A percentile compares a stretch with the other conserved stretches of the same genome.
These are phyloP conservation scores for Populus tomentosa DNA, from an alignment of 441 rosid genomes.

Conservation along the genomic window DNA sequence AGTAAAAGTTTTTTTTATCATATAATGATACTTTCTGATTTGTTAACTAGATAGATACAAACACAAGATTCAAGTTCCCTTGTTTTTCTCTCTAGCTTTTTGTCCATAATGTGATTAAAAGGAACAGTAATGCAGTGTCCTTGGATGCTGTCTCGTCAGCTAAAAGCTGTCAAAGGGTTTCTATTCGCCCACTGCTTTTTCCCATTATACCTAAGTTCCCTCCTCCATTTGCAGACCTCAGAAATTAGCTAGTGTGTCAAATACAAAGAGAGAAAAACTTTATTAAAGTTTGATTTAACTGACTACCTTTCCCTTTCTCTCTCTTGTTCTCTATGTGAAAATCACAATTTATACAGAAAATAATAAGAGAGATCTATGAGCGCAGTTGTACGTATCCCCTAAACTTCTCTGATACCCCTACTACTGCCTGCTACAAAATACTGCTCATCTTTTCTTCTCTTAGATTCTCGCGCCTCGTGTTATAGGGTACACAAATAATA, in stretches of 20 bases:
- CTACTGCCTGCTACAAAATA: conserved; percentile 20
- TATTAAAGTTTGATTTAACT: conserved; percentile 17
- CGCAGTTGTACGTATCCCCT: conserved; percentile 21
- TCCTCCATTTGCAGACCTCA: conserved; percentile 17
- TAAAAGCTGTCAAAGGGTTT: conserved; percentile 37
- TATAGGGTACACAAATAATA: conserved; percentile 13
- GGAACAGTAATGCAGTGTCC: conserved; percentile 37
- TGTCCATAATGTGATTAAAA: conserved; percentile 19
- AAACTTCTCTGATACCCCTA: conserved; percentile 8
- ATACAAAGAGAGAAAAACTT: conserved; percentile 6
- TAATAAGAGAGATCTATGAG: conserved; percentile 15
- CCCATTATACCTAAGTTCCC: conserved; percentile 4
- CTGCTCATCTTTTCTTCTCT: conserved; percentile 31
- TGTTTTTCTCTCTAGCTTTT: conserved; percentile 8
- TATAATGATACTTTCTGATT: conserved; percentile 6
- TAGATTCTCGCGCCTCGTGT: conserved; percentile 70
- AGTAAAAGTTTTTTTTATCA: not conserved
- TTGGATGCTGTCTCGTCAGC: conserved; percentile 39
- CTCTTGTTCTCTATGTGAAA: not conserved
- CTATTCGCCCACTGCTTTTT: conserved; percentile 18
- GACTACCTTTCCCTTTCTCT: not conserved
- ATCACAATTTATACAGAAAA: not conserved
- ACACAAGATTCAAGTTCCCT: conserved; percentile 30
- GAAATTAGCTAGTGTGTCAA: conserved; percentile 16
- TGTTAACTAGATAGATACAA: conserved; percentile 1